Base-by-base conservation (phyloP, 495 filamentous ascomycete genomes). In the Penicillium cinerascens region DNA sequence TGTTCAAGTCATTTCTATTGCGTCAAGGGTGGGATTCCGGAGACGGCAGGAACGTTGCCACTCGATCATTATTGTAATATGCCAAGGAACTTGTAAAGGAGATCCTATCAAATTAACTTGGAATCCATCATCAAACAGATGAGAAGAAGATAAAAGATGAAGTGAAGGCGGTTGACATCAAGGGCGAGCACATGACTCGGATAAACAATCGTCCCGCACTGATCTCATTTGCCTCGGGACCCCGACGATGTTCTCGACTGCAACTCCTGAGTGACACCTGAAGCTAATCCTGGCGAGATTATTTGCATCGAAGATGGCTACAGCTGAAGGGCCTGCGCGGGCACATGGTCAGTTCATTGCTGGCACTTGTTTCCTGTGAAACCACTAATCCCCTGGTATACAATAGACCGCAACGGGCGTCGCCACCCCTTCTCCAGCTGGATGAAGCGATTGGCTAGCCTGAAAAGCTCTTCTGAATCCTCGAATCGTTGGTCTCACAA, bases 371-470 rank as follows among this genome's bases (percentile, higher is more conserved):
- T 35, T 27, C 29, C 33, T 43, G 18, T 44, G 44, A 51, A 51
- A 47, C 46, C 26, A 37, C 63, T 66, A 55, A 69, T 48, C 23
- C 44, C 40, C 44, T 33, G 41, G 42, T 39, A 52, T 47, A 50
- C 53, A 54, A 54, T 56, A 86, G 84, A 85, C 67, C 78, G 82
- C 51, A 82, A 84, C 71, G 77, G 76, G 51, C 87, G 90, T 47
- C 87, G 91, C 45, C 85, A 87, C 44, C 92, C 92, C 5, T 97
- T 98, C 68, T 83, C 92, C 20, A 86, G 82, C 39, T 91, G 92
- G 87, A 89, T 98, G 84, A 96, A 92, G 78, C 91, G 92, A 54
- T 81, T 98, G 23, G 85, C 91, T 26, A 93, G 83, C 64, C 80
- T 96, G 55, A 96, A 92, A 68, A 78, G 69, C 53, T 79, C 78